Conservation (phyloP, 371 early-diverging fungal genomes). For the Funneliformis caledonium region DNA sequence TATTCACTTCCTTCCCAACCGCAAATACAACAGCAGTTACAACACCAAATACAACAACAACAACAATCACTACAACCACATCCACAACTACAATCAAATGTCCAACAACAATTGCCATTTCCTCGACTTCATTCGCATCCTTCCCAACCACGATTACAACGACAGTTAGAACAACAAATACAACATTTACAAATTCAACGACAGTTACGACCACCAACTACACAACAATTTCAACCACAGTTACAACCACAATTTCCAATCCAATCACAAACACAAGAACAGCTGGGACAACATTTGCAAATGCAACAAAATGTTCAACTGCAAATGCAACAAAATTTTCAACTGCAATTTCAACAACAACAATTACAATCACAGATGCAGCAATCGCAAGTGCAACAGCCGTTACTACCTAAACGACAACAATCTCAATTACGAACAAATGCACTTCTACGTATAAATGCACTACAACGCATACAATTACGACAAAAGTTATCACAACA, state of each 20-base stretch:
- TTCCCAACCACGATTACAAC: background rate
- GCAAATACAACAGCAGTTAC: background rate
- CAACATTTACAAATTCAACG: no score
- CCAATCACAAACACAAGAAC: background rate
- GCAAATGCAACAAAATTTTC: background rate
- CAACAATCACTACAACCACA: background rate
- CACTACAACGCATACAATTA: background rate
- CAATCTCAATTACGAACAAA: background rate
- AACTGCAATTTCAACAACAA: background rate
- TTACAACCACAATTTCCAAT: background rate
- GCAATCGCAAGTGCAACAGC: background rate
- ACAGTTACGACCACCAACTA: no score
- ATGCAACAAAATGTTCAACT: background rate
- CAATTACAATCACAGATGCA: background rate
- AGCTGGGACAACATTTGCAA: background rate
- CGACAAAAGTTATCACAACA: background rate
- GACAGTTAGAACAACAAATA: background rate
- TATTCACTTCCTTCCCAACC: background rate
- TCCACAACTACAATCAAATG: background rate
- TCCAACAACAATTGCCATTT: no score
- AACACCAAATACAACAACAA: background rate
- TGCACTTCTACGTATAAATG: background rate
- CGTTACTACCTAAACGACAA: no score
- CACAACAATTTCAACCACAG: background rate
- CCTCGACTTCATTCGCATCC: no score